phyloP scores from a whole-genome alignment of 371 early-diverging fungal species.

The Mortierella sp. region DNA sequence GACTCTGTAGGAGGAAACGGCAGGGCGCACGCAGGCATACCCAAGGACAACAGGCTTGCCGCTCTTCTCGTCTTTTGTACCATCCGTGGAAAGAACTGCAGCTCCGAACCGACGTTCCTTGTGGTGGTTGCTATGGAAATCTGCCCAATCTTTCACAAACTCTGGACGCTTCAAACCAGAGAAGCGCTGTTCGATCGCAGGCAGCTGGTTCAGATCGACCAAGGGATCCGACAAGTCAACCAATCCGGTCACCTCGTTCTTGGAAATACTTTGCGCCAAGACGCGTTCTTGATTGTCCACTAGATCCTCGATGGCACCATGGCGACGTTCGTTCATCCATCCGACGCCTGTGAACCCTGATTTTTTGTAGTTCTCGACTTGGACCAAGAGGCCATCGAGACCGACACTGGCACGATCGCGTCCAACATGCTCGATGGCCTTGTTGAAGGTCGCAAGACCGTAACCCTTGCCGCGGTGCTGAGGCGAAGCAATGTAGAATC shows the following conservation, averaged over 20 bases:
- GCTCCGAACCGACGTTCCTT: slow-evolving; percentile 29
- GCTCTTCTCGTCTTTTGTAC: slow-evolving; percentile 1
- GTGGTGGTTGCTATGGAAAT: slow-evolving; percentile 28
- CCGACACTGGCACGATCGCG: slow-evolving; percentile 27
- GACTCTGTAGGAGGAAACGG: slow-evolving; percentile 40
- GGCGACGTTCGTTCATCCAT: slow-evolving; percentile 48
- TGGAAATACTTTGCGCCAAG: slow-evolving; percentile 3
- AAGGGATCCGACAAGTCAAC: slow-evolving; percentile 5
- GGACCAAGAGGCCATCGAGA: slow-evolving; percentile 47
- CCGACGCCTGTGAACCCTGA: slow-evolving; percentile 38
- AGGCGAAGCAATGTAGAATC: slow-evolving; percentile 36
- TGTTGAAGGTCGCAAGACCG: slow-evolving; percentile 28
- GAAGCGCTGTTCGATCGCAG: slow-evolving; percentile 20
- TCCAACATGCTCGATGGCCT: slow-evolving; percentile 26
- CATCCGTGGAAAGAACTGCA: slow-evolving; percentile 22
- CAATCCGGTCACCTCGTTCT: slow-evolving; percentile 5
- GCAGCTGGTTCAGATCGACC: slow-evolving; percentile 29
- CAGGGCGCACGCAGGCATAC: slow-evolving; percentile 48
- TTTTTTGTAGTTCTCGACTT: slow-evolving; percentile 44
- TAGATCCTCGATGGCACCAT: slow-evolving; percentile 17
- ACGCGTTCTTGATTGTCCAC: slow-evolving; percentile 15
- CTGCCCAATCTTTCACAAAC: slow-evolving; percentile 37
- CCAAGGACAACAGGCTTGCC: slow-evolving; percentile 38
- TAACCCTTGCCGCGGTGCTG: slow-evolving; percentile 42
- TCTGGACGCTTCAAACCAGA: slow-evolving; percentile 38